Percentiles rank a stretch among this genome's conserved stretches.
phyloP scores from a whole-genome alignment of 2,329 filamentous ascomycete genomes.

The Sporothrix mexicana region DNA sequence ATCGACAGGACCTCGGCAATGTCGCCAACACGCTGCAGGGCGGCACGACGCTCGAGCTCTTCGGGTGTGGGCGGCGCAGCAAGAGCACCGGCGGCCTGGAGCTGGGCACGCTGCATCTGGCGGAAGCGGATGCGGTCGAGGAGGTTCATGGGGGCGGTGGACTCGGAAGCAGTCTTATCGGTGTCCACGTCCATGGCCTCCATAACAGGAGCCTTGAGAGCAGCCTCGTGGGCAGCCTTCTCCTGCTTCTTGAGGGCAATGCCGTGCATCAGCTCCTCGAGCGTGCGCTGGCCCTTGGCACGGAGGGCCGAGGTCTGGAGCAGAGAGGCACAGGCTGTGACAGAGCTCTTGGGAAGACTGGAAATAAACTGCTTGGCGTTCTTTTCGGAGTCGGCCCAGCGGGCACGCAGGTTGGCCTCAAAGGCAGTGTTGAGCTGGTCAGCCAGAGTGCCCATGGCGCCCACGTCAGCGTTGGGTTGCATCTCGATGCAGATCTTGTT shows the following conservation, averaged over 20 bases:
- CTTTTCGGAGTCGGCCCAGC: constrained; percentile 49
- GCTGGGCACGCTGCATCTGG: constrained; percentile 56
- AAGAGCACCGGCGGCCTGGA: constrained; percentile 49
- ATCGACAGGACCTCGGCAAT: constrained; percentile 71
- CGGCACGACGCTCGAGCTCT: constrained; percentile 65
- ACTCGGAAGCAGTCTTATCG: not conserved
- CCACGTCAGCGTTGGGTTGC: constrained; percentile 44
- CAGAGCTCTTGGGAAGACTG: constrained; percentile 60
- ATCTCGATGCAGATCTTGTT: constrained; percentile 63
- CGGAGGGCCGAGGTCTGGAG: constrained; percentile 62
- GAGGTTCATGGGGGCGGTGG: constrained; percentile 62
- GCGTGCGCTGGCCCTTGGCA: constrained; percentile 69
- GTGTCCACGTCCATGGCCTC: constrained; percentile 29
- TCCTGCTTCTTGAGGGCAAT: constrained; percentile 60
- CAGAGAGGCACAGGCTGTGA: constrained; percentile 59
- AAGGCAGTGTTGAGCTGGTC: constrained; percentile 61
- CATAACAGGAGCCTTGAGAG: constrained; percentile 45
- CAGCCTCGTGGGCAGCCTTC: constrained; percentile 45
- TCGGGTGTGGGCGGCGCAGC: constrained; percentile 52
- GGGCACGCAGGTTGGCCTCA: constrained; percentile 54
- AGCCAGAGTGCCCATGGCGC: constrained; percentile 52
- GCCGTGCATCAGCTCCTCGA: constrained; percentile 71
- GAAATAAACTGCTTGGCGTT: constrained; percentile 57
- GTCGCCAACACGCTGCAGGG: constrained; percentile 71
- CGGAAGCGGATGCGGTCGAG: constrained; percentile 78